phyloP scores from a whole-genome alignment of 179 eudicot species.

The Corrigiola litoralis region DNA sequence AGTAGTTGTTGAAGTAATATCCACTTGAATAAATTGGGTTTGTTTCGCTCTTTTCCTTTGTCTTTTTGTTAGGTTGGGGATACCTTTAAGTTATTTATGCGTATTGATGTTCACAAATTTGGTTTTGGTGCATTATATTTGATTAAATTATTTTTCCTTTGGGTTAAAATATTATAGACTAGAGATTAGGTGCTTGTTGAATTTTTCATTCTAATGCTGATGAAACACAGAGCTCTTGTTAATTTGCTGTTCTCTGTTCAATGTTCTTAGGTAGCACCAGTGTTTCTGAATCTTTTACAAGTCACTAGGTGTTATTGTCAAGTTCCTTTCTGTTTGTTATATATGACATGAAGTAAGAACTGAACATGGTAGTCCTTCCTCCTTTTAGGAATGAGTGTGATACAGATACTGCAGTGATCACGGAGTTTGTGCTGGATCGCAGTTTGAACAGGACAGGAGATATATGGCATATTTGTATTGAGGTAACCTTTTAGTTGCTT shows the following conservation, averaged over 20 bases:
- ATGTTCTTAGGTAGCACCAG: background rate
- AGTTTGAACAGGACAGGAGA: constrained; percentile 77
- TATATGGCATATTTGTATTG: constrained; percentile 86
- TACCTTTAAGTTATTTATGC: too few relatives aligned
- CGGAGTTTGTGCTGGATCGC: constrained; percentile 71
- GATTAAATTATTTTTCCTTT: too few relatives aligned
- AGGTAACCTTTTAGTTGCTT: constrained; percentile 41
- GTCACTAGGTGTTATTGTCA: background rate
- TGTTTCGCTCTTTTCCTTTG: too few relatives aligned
- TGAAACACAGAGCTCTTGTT: background rate
- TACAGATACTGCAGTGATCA: constrained; percentile 36
- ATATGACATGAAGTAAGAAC: background rate
- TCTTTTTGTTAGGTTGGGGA: too few relatives aligned
- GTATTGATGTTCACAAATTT: too few relatives aligned
- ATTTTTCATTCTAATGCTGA: background rate
- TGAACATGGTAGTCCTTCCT: constrained; percentile 1
- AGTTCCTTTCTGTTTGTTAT: background rate
- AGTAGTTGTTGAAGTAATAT: background rate
- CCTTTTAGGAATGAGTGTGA: constrained; percentile 37
- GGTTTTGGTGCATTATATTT: too few relatives aligned
- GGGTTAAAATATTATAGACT: too few relatives aligned
- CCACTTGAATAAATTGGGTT: too few relatives aligned
- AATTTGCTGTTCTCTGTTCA: too few relatives aligned
- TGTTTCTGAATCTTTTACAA: background rate
- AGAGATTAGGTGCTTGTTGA: too few relatives aligned